These are phyloP conservation scores for Exophiala spinifera DNA, from an alignment of 2,329 filamentous ascomycete genomes.

Conservation along the genomic window DNA sequence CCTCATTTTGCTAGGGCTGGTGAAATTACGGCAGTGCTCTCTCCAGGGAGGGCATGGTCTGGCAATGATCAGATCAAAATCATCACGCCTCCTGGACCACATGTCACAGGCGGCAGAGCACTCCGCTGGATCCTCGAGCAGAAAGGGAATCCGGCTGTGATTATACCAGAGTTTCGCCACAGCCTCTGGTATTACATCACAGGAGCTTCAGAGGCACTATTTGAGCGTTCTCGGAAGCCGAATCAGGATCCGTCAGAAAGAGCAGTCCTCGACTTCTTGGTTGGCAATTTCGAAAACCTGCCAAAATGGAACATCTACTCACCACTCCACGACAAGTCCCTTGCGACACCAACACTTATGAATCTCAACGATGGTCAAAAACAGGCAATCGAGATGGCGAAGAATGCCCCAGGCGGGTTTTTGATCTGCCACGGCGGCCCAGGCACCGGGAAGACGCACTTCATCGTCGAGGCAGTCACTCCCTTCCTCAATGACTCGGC, in stretches of 20 bases:
- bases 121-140: not conserved
- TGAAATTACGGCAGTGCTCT: not conserved
- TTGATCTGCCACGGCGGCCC: slow-evolving; percentile 15
- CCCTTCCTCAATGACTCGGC: slow-evolving; percentile 7
- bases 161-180: not conserved
- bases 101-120: not conserved
- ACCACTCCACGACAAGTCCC: slow-evolving; percentile 1
- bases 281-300: not conserved
- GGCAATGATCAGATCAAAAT: too few species aligned
- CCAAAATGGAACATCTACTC: slow-evolving; percentile 4
- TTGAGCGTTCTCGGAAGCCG: not conserved
- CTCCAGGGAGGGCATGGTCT: too few species aligned
- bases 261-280: not conserved
- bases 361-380: slow-evolving; percentile 16
- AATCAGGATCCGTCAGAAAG: not conserved
- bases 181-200: not conserved
- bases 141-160: not conserved
- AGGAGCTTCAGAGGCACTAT: not conserved
- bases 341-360: slow-evolving; percentile 2
- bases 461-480: slow-evolving; percentile 9
- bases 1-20: not conserved
- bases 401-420: slow-evolving; percentile 11
- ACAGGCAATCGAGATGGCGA: slow-evolving; percentile 3
- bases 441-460: slow-evolving; percentile 16
- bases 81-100: not conserved